These are phyloP conservation scores for Daldinia loculata DNA, from an alignment of 495 filamentous ascomycete genomes.

Conservation along the genomic window DNA sequence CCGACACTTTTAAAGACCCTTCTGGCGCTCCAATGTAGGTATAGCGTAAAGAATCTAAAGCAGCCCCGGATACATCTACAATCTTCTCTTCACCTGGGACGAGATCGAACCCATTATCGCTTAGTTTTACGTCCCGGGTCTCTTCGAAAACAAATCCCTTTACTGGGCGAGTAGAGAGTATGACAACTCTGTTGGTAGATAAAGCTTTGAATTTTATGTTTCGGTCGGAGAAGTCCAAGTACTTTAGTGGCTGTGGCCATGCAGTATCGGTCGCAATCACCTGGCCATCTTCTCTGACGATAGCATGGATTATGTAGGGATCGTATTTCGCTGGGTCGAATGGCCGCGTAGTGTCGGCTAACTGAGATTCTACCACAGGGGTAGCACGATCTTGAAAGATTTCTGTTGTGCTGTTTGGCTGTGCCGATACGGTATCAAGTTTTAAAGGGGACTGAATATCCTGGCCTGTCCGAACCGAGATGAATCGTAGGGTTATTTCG, in stretches of 20 bases:
- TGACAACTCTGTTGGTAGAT: slow-evolving; percentile 26
- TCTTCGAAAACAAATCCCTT: slow-evolving; percentile 61
- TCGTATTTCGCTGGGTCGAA: slow-evolving; percentile 49
- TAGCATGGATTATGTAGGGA: slow-evolving; percentile 61
- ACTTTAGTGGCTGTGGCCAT: slow-evolving; percentile 88
- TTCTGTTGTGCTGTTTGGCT: slow-evolving; percentile 73
- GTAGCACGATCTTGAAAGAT: slow-evolving; percentile 52
- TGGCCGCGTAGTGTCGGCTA: slow-evolving; percentile 33
- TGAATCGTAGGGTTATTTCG: slow-evolving; percentile 66
- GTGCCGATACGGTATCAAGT: slow-evolving; percentile 58
- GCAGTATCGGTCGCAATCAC: slow-evolving; percentile 69
- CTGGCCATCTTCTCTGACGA: slow-evolving; percentile 54
- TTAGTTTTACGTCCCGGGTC: slow-evolving; percentile 49
- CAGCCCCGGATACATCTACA: slow-evolving; percentile 38
- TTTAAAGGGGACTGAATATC: slow-evolving; percentile 57
- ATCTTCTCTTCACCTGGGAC: slow-evolving; percentile 52
- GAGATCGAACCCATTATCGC: slow-evolving; percentile 60
- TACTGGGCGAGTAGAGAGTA: slow-evolving; percentile 53
- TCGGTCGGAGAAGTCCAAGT: slow-evolving; percentile 66
- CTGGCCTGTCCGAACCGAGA: slow-evolving; percentile 70
- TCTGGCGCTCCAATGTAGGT: slow-evolving; percentile 43
- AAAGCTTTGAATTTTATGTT: slow-evolving; percentile 42
- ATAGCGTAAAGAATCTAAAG: slow-evolving; percentile 37
- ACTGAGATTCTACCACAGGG: neutral
- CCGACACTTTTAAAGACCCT: slow-evolving; percentile 25